A percentile compares a stretch with the other conserved stretches of the same genome.
These are phyloP conservation scores for Cardamine chenopodiifolia DNA, from an alignment of 345 rosid genomes.

Conservation along the genomic window DNA sequence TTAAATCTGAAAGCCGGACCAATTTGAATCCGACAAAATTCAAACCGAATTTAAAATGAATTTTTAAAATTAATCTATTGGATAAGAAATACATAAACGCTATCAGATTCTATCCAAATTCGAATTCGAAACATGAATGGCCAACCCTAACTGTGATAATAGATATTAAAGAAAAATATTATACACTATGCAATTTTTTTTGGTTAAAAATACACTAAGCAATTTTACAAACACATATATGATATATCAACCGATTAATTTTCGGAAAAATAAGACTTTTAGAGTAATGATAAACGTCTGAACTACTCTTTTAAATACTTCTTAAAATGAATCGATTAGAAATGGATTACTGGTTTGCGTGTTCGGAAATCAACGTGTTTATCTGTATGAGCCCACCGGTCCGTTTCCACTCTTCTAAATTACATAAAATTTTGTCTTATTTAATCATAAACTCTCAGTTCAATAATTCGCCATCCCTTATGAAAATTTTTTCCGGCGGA, in stretches of 20 bases:
- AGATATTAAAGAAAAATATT: not conserved
- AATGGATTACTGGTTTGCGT: not conserved
- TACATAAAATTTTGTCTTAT: not conserved
- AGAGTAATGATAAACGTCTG: not conserved
- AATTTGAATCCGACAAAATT: no score
- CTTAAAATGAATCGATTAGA: not conserved
- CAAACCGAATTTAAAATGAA: no score
- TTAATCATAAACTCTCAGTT: not conserved
- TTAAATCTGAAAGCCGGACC: no score
- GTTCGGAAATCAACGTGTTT: not conserved
- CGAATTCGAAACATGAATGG: no score
- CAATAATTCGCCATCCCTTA: not conserved
- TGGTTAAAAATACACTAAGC: no score
- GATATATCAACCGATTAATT: not conserved
- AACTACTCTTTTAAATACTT: not conserved
- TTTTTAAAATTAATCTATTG: no score
- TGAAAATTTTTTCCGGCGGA: no score
- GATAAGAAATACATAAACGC: no score
- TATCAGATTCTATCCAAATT: no score
- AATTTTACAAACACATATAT: not conserved
- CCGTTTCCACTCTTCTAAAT: conserved; percentile 2
- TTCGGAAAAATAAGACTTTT: not conserved
- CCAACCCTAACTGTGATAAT: no score
- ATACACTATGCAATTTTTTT: not conserved
- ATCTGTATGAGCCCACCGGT: conserved; percentile 20